These are phyloP conservation scores for Neonectria ditissima DNA, from an alignment of 2,329 filamentous ascomycete genomes.

Conservation along the genomic window DNA sequence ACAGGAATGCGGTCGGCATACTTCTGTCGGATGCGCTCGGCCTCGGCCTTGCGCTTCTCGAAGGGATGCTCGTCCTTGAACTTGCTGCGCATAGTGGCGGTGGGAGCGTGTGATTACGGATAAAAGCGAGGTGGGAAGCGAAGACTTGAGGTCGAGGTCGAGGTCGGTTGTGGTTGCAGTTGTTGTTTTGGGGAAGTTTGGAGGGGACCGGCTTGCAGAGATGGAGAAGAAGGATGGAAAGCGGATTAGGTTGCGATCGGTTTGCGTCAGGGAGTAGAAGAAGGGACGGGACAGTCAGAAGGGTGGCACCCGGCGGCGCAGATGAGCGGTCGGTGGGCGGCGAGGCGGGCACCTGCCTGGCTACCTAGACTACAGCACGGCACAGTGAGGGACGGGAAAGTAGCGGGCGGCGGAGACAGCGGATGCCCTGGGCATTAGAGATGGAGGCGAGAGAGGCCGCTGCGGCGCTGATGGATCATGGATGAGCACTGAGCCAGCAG, in stretches of 20 bases:
- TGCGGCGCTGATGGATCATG: background rate
- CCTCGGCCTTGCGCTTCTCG: conserved; percentile 99
- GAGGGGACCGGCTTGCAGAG: conserved; percentile 21
- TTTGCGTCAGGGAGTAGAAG: conserved; percentile 47
- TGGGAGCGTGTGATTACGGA: conserved; percentile 42
- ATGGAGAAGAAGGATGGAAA: conserved; percentile 41
- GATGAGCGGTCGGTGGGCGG: conserved; percentile 45
- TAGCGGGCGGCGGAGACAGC: conserved; percentile 35
- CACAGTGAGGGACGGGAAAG: background rate
- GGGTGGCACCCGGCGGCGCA: conserved; percentile 37
- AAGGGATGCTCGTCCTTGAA: conserved; percentile 99
- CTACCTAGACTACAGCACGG: conserved; percentile 17
- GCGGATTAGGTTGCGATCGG: conserved; percentile 44
- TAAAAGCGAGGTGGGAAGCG: conserved; percentile 20
- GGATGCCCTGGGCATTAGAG: conserved; percentile 26
- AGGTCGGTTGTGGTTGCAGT: background rate
- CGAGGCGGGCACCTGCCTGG: conserved; percentile 28
- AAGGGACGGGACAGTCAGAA: conserved; percentile 43
- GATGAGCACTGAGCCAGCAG: conserved; percentile 29
- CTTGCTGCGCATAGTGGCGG: conserved; percentile 91
- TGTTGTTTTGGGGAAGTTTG: conserved; percentile 9
- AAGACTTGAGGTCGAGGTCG: conserved; percentile 3
- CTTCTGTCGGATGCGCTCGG: conserved; percentile 99
- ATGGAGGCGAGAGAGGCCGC: conserved; percentile 1
- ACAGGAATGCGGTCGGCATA: conserved; percentile 98